Percentiles rank a stretch among this genome's conserved stretches.
Evolutionary conservation across 2,329 filamentous ascomycete species (phyloP).

Genomic region (Microthyrium microscopicum): DNA sequence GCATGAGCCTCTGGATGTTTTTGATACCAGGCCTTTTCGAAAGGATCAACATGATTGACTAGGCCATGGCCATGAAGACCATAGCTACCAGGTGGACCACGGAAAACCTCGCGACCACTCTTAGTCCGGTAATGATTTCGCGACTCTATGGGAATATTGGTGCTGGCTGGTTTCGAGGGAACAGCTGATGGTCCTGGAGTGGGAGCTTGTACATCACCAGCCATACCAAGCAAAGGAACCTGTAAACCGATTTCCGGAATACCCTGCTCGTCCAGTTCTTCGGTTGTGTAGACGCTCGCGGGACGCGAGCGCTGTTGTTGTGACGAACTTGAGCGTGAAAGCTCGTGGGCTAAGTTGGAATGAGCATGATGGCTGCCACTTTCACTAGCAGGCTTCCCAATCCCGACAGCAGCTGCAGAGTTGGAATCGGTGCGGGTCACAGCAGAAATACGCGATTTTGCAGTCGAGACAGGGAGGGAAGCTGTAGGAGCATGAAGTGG

Average conservation of each 20-base stretch:
- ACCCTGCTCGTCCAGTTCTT: conserved; percentile 50
- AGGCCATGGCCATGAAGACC: conserved; percentile 81
- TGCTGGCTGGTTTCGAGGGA: conserved; percentile 16
- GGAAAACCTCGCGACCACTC: conserved; percentile 53
- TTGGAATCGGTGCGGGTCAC: conserved; percentile 89
- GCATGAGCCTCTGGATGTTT: conserved; percentile 71
- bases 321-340: conserved; percentile 28
- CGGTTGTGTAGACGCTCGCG: conserved; percentile 30
- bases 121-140: conserved; percentile 49
- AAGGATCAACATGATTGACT: conserved; percentile 57
- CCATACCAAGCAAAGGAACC: conserved; percentile 84
- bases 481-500: conserved; percentile 82
- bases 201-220: conserved; percentile 90
- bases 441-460: conserved; percentile 64
- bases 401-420: conserved; percentile 66
- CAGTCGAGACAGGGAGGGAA: conserved; percentile 63
- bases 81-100: conserved; percentile 74
- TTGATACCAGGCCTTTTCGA: conserved; percentile 82
- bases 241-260: conserved; percentile 86
- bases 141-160: conserved; percentile 32
- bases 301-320: conserved; percentile 31
- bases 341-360: conserved; percentile 9
- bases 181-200: conserved; percentile 48
- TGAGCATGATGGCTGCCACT: conserved; percentile 12
- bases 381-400: conserved; percentile 41